Evolutionary conservation across 352 stramenopile species (phyloP), one percentile per base, ranked within the genome.

Genomic region (Phytophthora pistaciae): DNA sequence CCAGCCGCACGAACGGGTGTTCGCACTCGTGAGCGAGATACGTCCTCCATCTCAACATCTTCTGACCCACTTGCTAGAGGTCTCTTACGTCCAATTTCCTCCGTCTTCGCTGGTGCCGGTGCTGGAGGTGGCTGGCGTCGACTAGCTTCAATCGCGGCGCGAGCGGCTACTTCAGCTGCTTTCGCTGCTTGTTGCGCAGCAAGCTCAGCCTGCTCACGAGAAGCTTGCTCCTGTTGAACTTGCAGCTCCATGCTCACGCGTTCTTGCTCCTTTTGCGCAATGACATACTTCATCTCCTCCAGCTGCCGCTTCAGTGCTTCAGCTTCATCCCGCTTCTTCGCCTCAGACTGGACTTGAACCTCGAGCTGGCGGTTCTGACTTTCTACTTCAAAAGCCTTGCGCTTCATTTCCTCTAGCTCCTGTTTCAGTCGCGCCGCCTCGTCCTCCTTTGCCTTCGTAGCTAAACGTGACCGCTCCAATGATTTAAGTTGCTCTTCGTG

Each of bases 121-220:
- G 67, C 65, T 53, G 82, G 70, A 61, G 83, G 73, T 64, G 65
- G 61, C 61, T 81, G 85, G 64, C 76, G 74, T 48, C 79, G 75
- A 33, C 84, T 80, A 2, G 87, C 88, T 74, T 91, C 87, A 29
- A 94, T 74, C 11, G 88, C 88, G 33, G 87, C 87, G 46, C 79
- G 85, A 14, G 89, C 89, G 20, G 89, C 91, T 46, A 93, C 57
- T 44, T 85, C 83, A 31, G 87, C 89, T 21, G 86, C 86, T 9
- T 85, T 66, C 3, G 87, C 86, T n/a, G 87, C 89, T 52, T 84
- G 77, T 23, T 78, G 75, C 11, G 88, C 87, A 18, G 85, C 87
- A 0, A 80, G 42, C 58, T 94, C 87, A 5, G 88, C 88, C 54
- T 91, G 79, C 29, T 90, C 72, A n/a, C 88, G 85, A 58, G 79